Conservation (phyloP, 2,329 filamentous ascomycete species). For the Chrysoporthe deuterocubensis region DNA sequence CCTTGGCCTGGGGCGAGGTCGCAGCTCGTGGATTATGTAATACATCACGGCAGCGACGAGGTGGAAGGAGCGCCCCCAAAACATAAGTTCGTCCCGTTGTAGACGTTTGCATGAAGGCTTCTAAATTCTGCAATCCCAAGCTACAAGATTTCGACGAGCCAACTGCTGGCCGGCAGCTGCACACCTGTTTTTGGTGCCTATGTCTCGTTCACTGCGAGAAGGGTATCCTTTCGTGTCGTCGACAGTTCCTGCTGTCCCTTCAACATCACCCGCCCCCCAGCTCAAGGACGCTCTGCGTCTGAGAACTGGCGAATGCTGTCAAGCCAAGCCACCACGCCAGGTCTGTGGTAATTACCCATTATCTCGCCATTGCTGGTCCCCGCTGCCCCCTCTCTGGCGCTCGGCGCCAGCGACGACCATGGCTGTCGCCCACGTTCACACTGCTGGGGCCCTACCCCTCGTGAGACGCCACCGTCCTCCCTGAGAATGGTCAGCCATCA, state of each 20-base stretch:
- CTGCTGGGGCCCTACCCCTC: neutral
- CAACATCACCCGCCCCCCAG: neutral
- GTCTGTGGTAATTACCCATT: slow-evolving; percentile 3
- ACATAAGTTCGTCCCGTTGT: neutral
- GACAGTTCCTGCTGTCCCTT: slow-evolving; percentile 4
- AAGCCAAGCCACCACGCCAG: neutral
- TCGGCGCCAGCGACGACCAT: neutral
- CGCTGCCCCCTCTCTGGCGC: neutral
- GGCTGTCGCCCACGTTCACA: neutral
- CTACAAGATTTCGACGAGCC: neutral
- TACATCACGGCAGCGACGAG: neutral
- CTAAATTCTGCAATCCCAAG: neutral
- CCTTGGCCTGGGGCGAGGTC: neutral
- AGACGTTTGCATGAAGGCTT: neutral
- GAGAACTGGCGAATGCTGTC: neutral
- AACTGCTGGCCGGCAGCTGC: neutral
- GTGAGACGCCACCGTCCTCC: neutral
- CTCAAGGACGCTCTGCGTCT: slow-evolving; percentile 2
- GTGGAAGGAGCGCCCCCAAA: neutral
- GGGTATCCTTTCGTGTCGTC: neutral
- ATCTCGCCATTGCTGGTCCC: neutral
- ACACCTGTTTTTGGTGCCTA: neutral
- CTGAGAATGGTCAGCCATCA: slow-evolving; percentile 5
- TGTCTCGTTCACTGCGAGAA: neutral
- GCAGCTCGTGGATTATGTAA: neutral